Percentiles rank a stretch among this genome's conserved stretches.
Evolutionary conservation across 75 land plant species (phyloP).

Genomic region (Picea sitchensis): DNA sequence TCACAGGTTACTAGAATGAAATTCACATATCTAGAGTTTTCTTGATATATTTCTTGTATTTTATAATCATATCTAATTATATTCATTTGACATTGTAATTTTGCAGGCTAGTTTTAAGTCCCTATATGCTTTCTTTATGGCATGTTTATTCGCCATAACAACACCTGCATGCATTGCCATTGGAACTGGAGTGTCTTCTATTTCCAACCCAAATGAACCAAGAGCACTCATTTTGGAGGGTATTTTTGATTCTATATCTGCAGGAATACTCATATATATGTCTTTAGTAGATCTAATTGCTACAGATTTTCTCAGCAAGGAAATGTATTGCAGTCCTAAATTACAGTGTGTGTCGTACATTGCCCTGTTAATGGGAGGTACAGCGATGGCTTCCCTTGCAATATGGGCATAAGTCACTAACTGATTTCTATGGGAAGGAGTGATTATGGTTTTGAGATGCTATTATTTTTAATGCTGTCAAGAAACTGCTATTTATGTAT

Average conservation of each 20-base stretch:
- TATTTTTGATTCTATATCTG: constrained; percentile 74
- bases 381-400: constrained; percentile 2
- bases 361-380: constrained; percentile 2
- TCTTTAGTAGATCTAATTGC: constrained; percentile 87
- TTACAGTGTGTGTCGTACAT: constrained; percentile 63
- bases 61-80: background rate
- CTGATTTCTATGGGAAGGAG: background rate
- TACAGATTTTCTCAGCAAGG: constrained; percentile 79
- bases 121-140: constrained; percentile 53
- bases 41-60: background rate
- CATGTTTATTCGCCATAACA: constrained; percentile 76
- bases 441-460: too few species aligned
- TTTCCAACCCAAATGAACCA: constrained; percentile 61
- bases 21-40: background rate
- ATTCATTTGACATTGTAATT: background rate
- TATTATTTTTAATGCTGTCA: background rate
- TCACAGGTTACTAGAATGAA: constrained; percentile 41
- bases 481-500: background rate
- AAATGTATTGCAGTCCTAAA: constrained; percentile 62
- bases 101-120: constrained; percentile 62
- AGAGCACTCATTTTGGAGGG: constrained; percentile 79
- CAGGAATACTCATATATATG: constrained; percentile 90
- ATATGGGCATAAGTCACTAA: constrained; percentile 3
- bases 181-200: constrained; percentile 60
- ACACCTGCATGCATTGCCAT: constrained; percentile 71